A percentile compares a stretch with the other conserved stretches of the same genome.
Conservation (phyloP, 306 rosid species). For the Gastrolobium bilobum region DNA sequence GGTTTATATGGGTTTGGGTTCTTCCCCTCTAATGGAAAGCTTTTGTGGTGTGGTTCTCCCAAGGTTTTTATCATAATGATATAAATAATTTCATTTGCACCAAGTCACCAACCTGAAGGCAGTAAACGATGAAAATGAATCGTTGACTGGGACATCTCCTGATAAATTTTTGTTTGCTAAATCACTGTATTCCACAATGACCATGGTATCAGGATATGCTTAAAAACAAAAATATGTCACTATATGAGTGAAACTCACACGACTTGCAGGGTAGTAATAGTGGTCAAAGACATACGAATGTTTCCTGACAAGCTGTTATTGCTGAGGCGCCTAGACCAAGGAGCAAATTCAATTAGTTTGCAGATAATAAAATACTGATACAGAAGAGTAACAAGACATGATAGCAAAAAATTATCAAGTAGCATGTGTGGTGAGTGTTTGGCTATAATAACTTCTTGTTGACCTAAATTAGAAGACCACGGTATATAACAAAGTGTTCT, state of each 20-base stretch:
- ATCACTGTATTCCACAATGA: constrained; percentile 71
- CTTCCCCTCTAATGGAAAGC: too few species aligned
- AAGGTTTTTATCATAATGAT: too few species aligned
- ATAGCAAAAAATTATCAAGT: constrained; percentile 39
- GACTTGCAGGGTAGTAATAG: constrained; percentile 73
- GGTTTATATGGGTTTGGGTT: too few species aligned
- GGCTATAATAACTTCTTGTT: too few species aligned
- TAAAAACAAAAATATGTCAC: constrained; percentile 4
- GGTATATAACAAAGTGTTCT: constrained; percentile 7
- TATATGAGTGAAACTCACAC: constrained; percentile 72
- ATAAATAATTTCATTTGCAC: too few species aligned
- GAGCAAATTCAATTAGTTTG: constrained; percentile 53
- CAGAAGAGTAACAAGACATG: constrained; percentile 23
- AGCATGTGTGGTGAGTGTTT: not conserved
- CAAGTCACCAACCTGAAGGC: constrained; percentile 76
- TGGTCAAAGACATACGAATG: constrained; percentile 74
- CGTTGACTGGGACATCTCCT: constrained; percentile 75
- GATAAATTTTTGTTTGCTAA: constrained; percentile 72
- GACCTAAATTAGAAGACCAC: not conserved
- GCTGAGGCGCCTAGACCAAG: constrained; percentile 83
- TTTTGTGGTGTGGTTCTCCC: too few species aligned
- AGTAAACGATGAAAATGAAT: constrained; percentile 89
- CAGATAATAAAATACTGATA: constrained; percentile 37
- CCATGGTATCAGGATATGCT: constrained; percentile 45
- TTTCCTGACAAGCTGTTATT: constrained; percentile 79